Conservation (phyloP, 257 asterid genomes). For the Penstemon barbatus region DNA sequence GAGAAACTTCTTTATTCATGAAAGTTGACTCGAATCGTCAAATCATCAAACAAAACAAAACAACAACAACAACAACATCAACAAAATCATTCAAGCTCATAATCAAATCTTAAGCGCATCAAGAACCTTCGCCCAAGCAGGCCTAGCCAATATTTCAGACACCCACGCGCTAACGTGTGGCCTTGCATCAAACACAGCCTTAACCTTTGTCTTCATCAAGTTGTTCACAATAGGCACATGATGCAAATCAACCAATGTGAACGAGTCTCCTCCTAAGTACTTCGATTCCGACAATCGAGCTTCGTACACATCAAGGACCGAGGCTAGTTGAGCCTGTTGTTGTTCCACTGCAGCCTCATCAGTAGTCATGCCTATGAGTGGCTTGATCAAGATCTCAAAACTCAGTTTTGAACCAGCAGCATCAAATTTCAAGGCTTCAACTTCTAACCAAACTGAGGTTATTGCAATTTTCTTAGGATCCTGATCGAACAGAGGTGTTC, state of each 20-base stretch:
- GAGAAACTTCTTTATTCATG: no score
- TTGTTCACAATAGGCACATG: slow-evolving; percentile 49
- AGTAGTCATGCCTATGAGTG: slow-evolving; percentile 27
- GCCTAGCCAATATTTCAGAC: slow-evolving; percentile 55
- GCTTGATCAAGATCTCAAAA: slow-evolving; percentile 39
- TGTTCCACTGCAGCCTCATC: slow-evolving; percentile 43
- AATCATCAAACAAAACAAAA: no score
- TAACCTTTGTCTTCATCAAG: slow-evolving; percentile 36
- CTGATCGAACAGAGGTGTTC: slow-evolving; percentile 27
- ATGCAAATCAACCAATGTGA: slow-evolving; percentile 58
- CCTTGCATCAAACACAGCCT: slow-evolving; percentile 39
- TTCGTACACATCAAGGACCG: slow-evolving; percentile 59
- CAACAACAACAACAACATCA: no score
- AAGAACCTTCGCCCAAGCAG: slow-evolving; percentile 60
- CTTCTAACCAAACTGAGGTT: slow-evolving; percentile 38
- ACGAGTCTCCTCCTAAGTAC: slow-evolving; percentile 53
- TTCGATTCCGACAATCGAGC: slow-evolving; percentile 45
- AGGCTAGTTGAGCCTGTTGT: slow-evolving; percentile 32
- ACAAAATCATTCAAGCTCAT: no score
- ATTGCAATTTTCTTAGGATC: slow-evolving; percentile 39
- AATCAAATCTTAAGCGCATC: slow-evolving; percentile 19
- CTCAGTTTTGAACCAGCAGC: slow-evolving; percentile 25
- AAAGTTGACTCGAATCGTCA: no score
- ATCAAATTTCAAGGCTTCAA: slow-evolving; percentile 37
- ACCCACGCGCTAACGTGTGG: slow-evolving; percentile 58